These are phyloP conservation scores for Chlorokybus atmophyticus DNA, from an alignment of 139 green algal genomes.

Conservation along the genomic window DNA sequence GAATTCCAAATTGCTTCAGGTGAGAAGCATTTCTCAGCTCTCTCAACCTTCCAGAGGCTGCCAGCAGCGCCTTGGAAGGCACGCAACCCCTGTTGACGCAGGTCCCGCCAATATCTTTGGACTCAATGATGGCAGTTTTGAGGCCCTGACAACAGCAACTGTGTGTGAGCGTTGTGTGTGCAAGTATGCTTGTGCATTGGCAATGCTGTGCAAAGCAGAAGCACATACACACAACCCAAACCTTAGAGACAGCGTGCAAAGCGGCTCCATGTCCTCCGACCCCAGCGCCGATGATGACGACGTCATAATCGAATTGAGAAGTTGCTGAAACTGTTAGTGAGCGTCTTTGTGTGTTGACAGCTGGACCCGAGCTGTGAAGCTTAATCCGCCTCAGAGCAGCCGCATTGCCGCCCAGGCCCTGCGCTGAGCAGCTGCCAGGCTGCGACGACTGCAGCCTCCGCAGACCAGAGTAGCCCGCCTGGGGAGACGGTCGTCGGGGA, in stretches of 20 bases:
- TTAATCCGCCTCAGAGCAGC: too few relatives aligned
- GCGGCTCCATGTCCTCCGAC: slow-evolving; percentile 95
- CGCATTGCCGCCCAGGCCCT: too few relatives aligned
- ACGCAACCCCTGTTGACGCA: slow-evolving; percentile 99
- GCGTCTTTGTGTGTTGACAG: too few relatives aligned
- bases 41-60: slow-evolving; percentile 78
- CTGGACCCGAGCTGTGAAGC: too few relatives aligned
- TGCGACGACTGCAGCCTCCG: too few relatives aligned
- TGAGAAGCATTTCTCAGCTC: slow-evolving; percentile 84
- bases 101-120: slow-evolving; percentile 91
- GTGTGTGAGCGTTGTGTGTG: too few relatives aligned
- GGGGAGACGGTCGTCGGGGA: too few relatives aligned
- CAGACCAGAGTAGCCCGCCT: too few relatives aligned
- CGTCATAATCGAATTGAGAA: slow-evolving; percentile 96
- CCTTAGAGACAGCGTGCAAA: slow-evolving; percentile 87
- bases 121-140: slow-evolving; percentile 93
- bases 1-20: slow-evolving; percentile 67
- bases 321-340: too few relatives aligned
- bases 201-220: too few relatives aligned
- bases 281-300: slow-evolving; percentile 94
- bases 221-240: slow-evolving; percentile 33
- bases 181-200: too few relatives aligned
- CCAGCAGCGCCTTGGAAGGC: slow-evolving; percentile 85
- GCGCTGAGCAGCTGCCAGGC: too few relatives aligned
- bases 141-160: slow-evolving; percentile 46